Evolutionary conservation across 192 early-diverging fungal genomes (phyloP), one percentile per base, ranked within the genome.

Genomic region (Entomortierella chlamydospora): DNA sequence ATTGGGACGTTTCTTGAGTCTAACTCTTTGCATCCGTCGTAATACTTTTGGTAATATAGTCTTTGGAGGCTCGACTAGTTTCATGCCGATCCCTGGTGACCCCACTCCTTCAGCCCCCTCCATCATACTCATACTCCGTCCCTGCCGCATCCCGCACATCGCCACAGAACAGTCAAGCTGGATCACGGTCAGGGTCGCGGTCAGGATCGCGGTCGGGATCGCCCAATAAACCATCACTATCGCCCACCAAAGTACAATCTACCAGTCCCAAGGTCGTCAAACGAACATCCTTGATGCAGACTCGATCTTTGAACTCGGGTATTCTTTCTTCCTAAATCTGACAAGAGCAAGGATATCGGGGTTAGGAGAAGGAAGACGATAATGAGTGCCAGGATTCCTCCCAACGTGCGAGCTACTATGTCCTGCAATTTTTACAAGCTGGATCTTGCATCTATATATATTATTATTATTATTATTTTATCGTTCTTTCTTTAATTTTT

Each of bases 71-170:
- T 15, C 88, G 93, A 15, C 67, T 94, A 47, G 87, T 90, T 2
- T 91, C 90, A 15, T 91, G 90, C 47, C 90, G 93, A 15, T 90
- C 88, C 4, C 83, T 93, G 57, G 92, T 94, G 43, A 91, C 92
- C 0, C 92, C 93, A 26, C 64, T 94, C 23, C 68, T 94, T 28
- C 87, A 87, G 22, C 86, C 89, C 34, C 87, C 89, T 13, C 83
- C 83, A 23, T 84, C 83, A 2, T 84, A 84, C 56, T 81, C 78
- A 5, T 68, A 77, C 13, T 59, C 83, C 0, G 65, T 76, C 57
- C 77, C 82, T 29, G 25, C 64, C 9, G 61, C 69, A 25, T 29
- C 61, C n/a, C 47, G 68, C 1, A 71, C 77, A 18, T 71, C 83
- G 0, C 56, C 61, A 34, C 52, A 62, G n/a, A 61, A 22, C 29